Base-by-base conservation (phyloP, 306 rosid genomes). In the Luffa aegyptiaca region DNA sequence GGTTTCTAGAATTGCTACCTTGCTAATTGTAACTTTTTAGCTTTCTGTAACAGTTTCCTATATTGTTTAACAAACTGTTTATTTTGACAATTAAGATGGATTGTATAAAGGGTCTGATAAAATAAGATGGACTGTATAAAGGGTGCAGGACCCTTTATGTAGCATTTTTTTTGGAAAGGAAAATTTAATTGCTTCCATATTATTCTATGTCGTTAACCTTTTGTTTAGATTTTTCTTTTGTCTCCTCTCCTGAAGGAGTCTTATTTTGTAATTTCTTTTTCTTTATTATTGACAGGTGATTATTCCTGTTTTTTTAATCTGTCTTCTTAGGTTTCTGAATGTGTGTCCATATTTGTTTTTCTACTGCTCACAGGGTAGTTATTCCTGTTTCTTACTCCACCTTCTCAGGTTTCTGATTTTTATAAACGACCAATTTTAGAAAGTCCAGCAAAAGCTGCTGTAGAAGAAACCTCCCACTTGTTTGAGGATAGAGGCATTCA, bases 391-490 rank as follows among this genome's bases (percentile, higher is more conserved):
- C 55, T 48, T 55, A 79, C 48, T 78, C 41, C 42, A 37, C 21
- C 35, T 45, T 26, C 84, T 82, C 82, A 95, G 99, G 97, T 95
- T 85, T 84, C 96, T 65, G 97, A 93, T 87, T 79, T 91, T 85
- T 93, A 88, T 82, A 95, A 93, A 84, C 86, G 97, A n/a, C 88
- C 97, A 71, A 86, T 83, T 84, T 86, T 86, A 78, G 99, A 91
- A 78, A 90, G 98, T 91, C 97, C 98, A 81, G 99, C 98, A 80
- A 93, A 96, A 89, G 92, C 90, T 81, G 88, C 85, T 33, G 84
- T 86, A 36, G 99, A 93, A 76, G 98, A 93, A 84, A 85, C 89
- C 71, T 88, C 92, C 81, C 91, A 90, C 88, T 82, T 93, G 83
- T 91, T 90, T 79, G 99, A 93, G 75, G 90, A 87, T 86, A 93